Percentiles rank a stretch among this genome's conserved stretches.
phyloP scores from a whole-genome alignment of 2,329 filamentous ascomycete genomes.

The Knufia fluminis region DNA sequence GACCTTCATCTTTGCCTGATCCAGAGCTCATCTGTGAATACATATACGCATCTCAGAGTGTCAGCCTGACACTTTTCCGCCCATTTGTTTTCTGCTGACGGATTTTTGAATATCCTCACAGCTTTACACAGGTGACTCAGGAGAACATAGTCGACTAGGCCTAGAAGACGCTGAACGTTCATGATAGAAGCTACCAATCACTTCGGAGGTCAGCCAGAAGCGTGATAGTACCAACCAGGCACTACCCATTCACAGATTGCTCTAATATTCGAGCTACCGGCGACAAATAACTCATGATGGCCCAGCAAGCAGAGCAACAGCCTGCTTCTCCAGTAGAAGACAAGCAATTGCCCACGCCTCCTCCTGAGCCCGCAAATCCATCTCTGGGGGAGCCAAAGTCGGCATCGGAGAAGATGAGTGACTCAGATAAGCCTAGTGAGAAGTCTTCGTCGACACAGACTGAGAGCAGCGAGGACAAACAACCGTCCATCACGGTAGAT shows the following conservation, averaged over 20 bases:
- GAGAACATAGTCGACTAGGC: no score
- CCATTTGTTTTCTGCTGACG: no score
- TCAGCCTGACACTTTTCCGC: background rate
- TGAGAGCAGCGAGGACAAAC: background rate
- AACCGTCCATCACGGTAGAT: background rate
- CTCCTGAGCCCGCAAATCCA: slow-evolving; percentile 3
- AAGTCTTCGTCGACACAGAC: background rate
- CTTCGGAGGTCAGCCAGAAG: background rate
- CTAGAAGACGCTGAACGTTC: background rate
- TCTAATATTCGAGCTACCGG: background rate
- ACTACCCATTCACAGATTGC: background rate
- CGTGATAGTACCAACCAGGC: background rate
- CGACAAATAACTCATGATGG: background rate
- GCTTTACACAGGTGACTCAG: no score
- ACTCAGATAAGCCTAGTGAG: background rate
- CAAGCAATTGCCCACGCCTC: slow-evolving; percentile 5
- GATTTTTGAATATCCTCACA: background rate
- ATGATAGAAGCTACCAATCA: background rate
- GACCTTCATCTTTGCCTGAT: background rate
- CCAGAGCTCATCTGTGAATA: background rate
- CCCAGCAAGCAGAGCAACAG: background rate
- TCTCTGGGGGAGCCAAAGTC: background rate
- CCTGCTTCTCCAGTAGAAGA: slow-evolving; percentile 5
- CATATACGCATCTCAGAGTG: background rate
- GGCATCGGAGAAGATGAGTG: background rate